Base-by-base conservation (phyloP, 768 basidiomycete genomes). In the Russula foetens region DNA sequence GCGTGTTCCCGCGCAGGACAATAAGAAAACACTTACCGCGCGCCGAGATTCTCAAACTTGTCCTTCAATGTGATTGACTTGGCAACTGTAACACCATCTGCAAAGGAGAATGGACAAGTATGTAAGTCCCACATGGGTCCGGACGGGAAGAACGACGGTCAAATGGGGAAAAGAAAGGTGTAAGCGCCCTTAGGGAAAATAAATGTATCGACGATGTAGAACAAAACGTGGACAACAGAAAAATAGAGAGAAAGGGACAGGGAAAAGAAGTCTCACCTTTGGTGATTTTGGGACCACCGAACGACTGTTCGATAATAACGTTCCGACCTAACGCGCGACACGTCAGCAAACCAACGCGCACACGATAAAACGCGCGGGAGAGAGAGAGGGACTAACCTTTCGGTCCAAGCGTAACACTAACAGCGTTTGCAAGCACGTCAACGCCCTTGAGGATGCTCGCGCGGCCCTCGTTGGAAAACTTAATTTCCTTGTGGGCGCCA, bases 31-130 rank as follows among this genome's bases (percentile, higher is more conserved):
- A 72, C 85, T 67, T 75, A 95, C 92, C 93, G 89, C 70, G 95
- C 94, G 71, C 95, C 94, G 59, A 98, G 89, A 80, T 98, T 98
- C 81, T 98, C 92, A 71, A 98, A 98, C 75, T 95, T 97, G 84
- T 98, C 93, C 77, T 98, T 86, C 68, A 98, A 82, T 6, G 85
- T 79, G 67, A 99, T 92, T 39, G 92, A 79, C 79, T 98, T 99
- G 60, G 96, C 96, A 41, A 98, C 96, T 28, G 94, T 96, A 21
- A 97, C 96, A 84, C 95, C 96, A 73, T 98, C 93, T 92, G 35
- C 26, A 56, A 17, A 24, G 28, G 28, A 28, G 29, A 2, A 43
- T 44, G 35, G 31, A 55, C 56, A n/a, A 57, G 60, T 26, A 57
- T 46, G 26, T 14, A 9, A 15, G 8, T 29, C 7, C 21, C 24